Evolutionary conservation across 1,284 basidiomycete genomes (phyloP).

Genomic region (Cryptococcus deneoformans): DNA sequence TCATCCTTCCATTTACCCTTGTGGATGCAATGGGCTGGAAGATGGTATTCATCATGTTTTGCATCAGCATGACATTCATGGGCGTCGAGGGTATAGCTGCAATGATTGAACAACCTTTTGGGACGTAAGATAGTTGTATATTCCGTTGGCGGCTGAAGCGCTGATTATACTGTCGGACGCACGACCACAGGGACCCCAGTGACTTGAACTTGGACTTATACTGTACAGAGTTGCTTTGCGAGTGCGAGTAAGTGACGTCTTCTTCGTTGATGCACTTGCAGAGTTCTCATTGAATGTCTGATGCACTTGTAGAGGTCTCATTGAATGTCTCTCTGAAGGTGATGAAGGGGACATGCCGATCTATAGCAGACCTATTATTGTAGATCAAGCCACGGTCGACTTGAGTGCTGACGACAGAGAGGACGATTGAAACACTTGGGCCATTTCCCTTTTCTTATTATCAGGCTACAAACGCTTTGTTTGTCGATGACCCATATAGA

Average conservation of each 20-base stretch:
- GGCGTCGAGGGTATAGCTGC: slow-evolving; percentile 91
- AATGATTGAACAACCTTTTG: slow-evolving; percentile 80
- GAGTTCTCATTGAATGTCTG: background rate
- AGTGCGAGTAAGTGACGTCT: slow-evolving; percentile 62
- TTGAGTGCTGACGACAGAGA: slow-evolving; percentile 25
- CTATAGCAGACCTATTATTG: slow-evolving; percentile 9
- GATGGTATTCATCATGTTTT: slow-evolving; percentile 70
- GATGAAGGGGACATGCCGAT: slow-evolving; percentile 25
- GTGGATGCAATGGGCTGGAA: slow-evolving; percentile 63
- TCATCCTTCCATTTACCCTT: slow-evolving; percentile 78
- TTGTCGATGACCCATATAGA: background rate
- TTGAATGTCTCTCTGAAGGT: slow-evolving; percentile 73
- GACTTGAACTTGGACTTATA: slow-evolving; percentile 61
- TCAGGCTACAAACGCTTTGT: background rate
- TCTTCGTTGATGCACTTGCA: background rate
- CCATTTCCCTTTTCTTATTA: no score
- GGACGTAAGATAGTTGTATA: slow-evolving; percentile 49
- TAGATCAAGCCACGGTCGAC: slow-evolving; percentile 15
- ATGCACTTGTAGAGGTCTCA: slow-evolving; percentile 60
- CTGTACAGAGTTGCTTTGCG: slow-evolving; percentile 78
- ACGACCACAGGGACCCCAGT: slow-evolving; percentile 50
- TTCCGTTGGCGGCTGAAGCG: slow-evolving; percentile 39
- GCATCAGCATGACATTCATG: slow-evolving; percentile 71
- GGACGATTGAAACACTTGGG: slow-evolving; percentile 5
- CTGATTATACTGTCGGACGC: background rate